Evolutionary conservation across 306 rosid genomes (phyloP), one percentile per base, ranked within the genome.

Genomic region (Albizia julibrissin): DNA sequence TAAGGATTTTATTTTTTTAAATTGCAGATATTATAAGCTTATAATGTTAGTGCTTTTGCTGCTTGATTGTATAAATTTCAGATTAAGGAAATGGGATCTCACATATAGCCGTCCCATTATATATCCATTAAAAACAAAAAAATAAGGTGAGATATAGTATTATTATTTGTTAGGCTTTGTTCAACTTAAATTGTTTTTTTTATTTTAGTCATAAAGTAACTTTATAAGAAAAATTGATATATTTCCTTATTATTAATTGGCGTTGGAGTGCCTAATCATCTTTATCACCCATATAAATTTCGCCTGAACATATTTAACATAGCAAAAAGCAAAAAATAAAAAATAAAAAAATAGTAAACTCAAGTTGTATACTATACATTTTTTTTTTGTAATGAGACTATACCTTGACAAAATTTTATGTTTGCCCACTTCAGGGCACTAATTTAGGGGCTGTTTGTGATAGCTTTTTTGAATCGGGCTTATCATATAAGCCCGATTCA

Each of bases 21-120:
- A 42, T 68, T 70, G 66, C 44, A 59, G 39, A 21, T 26, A 69
- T 39, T 39, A 34, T 68, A 21, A 43, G 61, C 31, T n/a, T 58
- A 22, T 58, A 22, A n/a, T 56, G 43, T 72, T 49, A 84, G 75
- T 81, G 81, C 79, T 68, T 80, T 86, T 46, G 70, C 19, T 79
- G 62, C 71, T 58, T 58, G 24, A 52, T 75, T 64, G 10, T 58
- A 65, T 83, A 66, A 58, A 56, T 56, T 75, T 37, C 37, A n/a
- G 79, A 37, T 75, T 31, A 75, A 68, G 76, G 65, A 68, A 76
- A 54, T 68, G 64, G 71, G 42, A 4, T 52, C 72, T 10, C 6
- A 40, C 34, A 40, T n/a, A 37, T n/a, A 37, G 14, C 43, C 43
- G 72, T 68, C 72, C 47, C 26, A 68, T 68, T 37, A n/a, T n/a